These are phyloP conservation scores for Macrophomina tecta DNA, from an alignment of 2,329 filamentous ascomycete species.

Conservation along the genomic window DNA sequence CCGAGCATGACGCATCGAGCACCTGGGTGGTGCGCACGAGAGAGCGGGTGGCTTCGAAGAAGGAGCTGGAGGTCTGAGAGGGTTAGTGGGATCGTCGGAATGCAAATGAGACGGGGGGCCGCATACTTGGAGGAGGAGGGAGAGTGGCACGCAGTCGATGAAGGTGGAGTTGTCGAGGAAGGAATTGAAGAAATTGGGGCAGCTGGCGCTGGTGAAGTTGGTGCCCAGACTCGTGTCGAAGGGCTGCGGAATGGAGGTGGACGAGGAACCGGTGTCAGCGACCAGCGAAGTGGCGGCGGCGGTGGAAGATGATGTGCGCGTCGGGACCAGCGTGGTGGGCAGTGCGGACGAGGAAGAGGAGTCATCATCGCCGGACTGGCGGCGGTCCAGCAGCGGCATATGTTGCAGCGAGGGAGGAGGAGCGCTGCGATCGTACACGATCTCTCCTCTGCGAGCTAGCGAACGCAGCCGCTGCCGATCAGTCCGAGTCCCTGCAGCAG, in stretches of 20 bases:
- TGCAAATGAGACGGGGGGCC: not conserved
- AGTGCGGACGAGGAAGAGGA: slow-evolving; percentile 14
- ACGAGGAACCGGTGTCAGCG: slow-evolving; percentile 11
- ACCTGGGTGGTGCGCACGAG: slow-evolving; percentile 74
- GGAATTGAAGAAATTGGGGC: slow-evolving; percentile 70
- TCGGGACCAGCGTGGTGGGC: slow-evolving; percentile 24
- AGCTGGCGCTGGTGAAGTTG: slow-evolving; percentile 60
- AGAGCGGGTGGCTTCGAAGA: slow-evolving; percentile 80
- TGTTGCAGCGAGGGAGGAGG: slow-evolving; percentile 17
- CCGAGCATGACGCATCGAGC: slow-evolving; percentile 78
- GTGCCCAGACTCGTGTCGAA: slow-evolving; percentile 58
- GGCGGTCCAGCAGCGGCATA: slow-evolving; percentile 26
- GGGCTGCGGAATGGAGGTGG: slow-evolving; percentile 45
- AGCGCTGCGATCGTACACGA: slow-evolving; percentile 24
- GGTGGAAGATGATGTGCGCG: slow-evolving; percentile 8
- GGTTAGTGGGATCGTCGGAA: slow-evolving; percentile 30
- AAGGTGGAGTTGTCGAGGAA: slow-evolving; percentile 73
- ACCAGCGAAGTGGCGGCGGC: slow-evolving; percentile 27
- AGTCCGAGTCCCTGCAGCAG: slow-evolving; percentile 25
- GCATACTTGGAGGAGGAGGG: slow-evolving; percentile 78
- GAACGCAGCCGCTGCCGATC: slow-evolving; percentile 26
- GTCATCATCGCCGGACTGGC: slow-evolving; percentile 14
- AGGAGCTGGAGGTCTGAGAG: slow-evolving; percentile 75
- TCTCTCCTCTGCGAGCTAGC: slow-evolving; percentile 24
- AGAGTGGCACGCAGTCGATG: slow-evolving; percentile 79